Conservation (phyloP, 2,329 filamentous ascomycete genomes). For the Hypomyces rosellus region DNA sequence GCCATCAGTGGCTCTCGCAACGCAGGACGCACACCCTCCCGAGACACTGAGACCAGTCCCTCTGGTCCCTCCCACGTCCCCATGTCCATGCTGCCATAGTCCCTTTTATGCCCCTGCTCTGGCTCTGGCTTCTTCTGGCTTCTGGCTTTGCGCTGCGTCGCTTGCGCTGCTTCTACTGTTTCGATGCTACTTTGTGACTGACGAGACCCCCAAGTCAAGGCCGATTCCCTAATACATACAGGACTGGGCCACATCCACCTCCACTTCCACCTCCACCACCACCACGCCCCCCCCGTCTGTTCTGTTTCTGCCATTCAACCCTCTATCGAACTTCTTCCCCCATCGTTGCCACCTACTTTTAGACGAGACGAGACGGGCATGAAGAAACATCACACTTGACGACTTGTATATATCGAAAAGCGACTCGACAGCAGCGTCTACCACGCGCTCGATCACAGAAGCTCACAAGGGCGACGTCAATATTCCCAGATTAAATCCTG, state of each 20-base stretch:
- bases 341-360: background rate
- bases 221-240: constrained; percentile 5
- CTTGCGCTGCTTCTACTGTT: background rate
- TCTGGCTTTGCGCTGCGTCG: background rate
- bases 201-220: constrained; percentile 5
- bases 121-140: background rate
- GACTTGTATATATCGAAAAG: constrained; percentile 6
- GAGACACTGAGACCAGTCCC: constrained; percentile 23
- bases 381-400: constrained; percentile 1
- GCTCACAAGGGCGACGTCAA: background rate
- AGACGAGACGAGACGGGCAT: constrained; percentile 6
- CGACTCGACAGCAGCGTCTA: background rate
- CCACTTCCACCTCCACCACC: constrained; percentile 7
- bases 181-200: background rate
- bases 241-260: background rate
- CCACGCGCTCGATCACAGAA: background rate
- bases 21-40: constrained; percentile 23
- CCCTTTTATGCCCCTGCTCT: constrained; percentile 24
- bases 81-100: background rate
- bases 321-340: constrained; percentile 1
- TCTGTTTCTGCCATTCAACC: background rate
- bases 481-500: background rate
- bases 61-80: background rate
- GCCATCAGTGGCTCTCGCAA: constrained; percentile 17
- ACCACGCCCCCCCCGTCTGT: constrained; percentile 8